Conservation (phyloP, 768 basidiomycete species). For the Suillus weaverae region DNA sequence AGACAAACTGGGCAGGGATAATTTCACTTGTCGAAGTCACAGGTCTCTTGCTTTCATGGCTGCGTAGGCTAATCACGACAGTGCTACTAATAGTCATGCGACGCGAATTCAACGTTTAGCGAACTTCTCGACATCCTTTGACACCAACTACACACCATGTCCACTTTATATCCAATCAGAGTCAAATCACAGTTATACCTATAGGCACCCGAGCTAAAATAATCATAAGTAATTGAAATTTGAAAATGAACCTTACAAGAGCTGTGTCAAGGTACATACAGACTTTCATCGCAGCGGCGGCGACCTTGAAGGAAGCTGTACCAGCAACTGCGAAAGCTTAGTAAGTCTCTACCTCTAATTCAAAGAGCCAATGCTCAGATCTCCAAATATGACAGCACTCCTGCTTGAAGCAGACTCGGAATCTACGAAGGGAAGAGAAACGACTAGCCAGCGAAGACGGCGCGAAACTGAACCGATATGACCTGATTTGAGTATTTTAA, state of each 20-base stretch:
- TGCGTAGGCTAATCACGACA: neutral
- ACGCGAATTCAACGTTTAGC: neutral
- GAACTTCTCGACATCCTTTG: neutral
- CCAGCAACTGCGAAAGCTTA: neutral
- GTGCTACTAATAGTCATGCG: neutral
- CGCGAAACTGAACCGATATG: neutral
- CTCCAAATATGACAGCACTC: neutral
- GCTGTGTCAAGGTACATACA: neutral
- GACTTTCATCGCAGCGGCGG: neutral
- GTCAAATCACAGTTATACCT: neutral
- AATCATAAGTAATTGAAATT: neutral
- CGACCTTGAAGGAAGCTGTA: neutral
- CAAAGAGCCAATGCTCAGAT: neutral
- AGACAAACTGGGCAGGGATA: too few relatives aligned
- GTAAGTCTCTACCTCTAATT: neutral
- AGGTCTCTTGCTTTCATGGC: neutral
- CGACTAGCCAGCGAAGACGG: neutral
- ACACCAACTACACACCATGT: neutral
- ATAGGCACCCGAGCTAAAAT: neutral
- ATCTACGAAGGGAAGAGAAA: neutral
- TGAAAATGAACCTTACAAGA: neutral
- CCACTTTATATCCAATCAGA: neutral
- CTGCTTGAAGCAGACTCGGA: neutral
- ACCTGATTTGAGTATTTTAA: neutral
- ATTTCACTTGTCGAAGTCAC: neutral